Evolutionary conservation across 73 alveolate genomes (phyloP).

Genomic region (Paramecium octaurelia): DNA sequence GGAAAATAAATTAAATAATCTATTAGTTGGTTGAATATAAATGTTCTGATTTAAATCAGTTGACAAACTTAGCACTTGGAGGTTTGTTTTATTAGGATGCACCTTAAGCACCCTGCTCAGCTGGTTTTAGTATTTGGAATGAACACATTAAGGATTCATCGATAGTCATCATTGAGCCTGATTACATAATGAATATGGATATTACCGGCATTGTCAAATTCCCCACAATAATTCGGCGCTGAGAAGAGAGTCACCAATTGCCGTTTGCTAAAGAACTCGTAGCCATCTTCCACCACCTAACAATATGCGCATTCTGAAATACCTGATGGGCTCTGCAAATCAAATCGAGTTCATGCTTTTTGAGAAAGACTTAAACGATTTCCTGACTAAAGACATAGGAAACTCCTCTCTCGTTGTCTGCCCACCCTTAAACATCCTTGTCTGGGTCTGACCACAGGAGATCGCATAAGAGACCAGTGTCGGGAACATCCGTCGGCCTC

Average conservation of each 20-base stretch:
- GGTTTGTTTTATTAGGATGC: slow-evolving; percentile 53
- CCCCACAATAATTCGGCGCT: slow-evolving; percentile 99
- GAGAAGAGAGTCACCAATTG: slow-evolving; percentile 96
- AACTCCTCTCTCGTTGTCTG: slow-evolving; percentile 97
- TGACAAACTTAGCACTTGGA: slow-evolving; percentile 53
- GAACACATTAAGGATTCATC: slow-evolving; percentile 96
- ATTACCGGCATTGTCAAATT: slow-evolving; percentile 90
- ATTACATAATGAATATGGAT: not conserved
- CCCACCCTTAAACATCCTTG: slow-evolving; percentile 92
- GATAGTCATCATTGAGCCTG: slow-evolving; percentile 97
- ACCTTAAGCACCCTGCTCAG: slow-evolving; percentile 64
- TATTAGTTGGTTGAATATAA: not conserved
- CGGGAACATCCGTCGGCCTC: slow-evolving; percentile 99
- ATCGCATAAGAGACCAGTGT: slow-evolving; percentile 98
- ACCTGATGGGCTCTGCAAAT: slow-evolving; percentile 97
- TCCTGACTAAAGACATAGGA: slow-evolving; percentile 86
- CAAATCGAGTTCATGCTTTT: slow-evolving; percentile 90
- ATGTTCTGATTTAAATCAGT: slow-evolving; percentile 32
- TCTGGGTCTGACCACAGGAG: slow-evolving; percentile 99
- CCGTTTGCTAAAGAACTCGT: slow-evolving; percentile 98
- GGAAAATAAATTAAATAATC: not conserved
- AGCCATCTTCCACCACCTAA: slow-evolving; percentile 97
- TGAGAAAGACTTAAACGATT: slow-evolving; percentile 83
- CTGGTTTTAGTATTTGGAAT: slow-evolving; percentile 97
- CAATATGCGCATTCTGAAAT: not conserved